Evolutionary conservation across 1,284 basidiomycete genomes (phyloP), one percentile per base, ranked within the genome.

Genomic region (Cryptococcus sp.): DNA sequence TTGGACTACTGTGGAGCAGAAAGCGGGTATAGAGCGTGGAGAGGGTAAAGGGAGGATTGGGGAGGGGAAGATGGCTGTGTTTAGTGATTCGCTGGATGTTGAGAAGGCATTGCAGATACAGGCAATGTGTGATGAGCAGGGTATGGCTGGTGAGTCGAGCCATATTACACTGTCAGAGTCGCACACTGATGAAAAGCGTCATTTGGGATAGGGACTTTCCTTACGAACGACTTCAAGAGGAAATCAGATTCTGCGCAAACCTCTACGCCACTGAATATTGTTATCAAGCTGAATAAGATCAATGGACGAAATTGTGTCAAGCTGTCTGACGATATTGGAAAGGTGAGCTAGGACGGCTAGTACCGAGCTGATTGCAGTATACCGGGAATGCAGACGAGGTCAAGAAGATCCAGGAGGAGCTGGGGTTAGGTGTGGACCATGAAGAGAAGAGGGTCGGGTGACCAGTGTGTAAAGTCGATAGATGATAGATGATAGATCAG

Each of bases 191-290:
- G 28, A 44, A 0, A 44, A 82, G 81, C 84, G 45, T 82, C 85
- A 1, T 97, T 91, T 70, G 92, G 92, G 1, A 91, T 97, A 48
- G 93, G 92, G 0, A 97, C 92, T 0, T 86, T 82, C 70, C 75
- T 96, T 13, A 91, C 91, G 10, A 96, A 96, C 66, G 92, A 92
- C 72, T 93, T 91, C 75, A 72, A 70, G 54, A 82, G 79, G 39
- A 83, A 82, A 7, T 83, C 79, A 23, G 78, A 80, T 5, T 78
- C 80, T 13, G 73, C 60, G 22, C 78, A 83, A 67, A 83, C 81
- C 64, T 89, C 86, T 69, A 88, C 84, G 66, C 82, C 90, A 22
- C 76, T 96, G 57, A 94, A 93, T 66, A 96, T 96, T 70, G 91
- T 96, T 39, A 91, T 94, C 76, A 96, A 96, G 74, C 78, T 97